phyloP scores from a whole-genome alignment of 441 rosid species.

The Jatropha multifida region DNA sequence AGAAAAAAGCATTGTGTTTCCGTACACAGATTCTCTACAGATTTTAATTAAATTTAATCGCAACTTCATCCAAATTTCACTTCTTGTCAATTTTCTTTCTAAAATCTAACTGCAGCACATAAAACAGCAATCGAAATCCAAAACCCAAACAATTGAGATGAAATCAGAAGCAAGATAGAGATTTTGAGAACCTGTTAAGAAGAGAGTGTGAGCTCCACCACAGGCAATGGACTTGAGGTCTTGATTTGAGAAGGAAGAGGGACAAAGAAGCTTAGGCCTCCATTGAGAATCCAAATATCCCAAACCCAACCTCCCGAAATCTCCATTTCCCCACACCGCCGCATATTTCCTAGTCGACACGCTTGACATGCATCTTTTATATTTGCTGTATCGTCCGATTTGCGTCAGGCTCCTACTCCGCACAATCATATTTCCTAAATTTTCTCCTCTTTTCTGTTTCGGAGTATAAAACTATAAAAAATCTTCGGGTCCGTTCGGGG shows the following conservation, averaged over 20 bases:
- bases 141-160: not conserved
- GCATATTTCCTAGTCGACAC: conserved; percentile 30
- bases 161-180: not conserved
- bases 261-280: conserved; percentile 45
- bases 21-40: no score
- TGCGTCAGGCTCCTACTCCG: not conserved
- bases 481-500: no score
- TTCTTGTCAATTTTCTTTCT: no score
- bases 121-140: not conserved
- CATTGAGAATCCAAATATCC: conserved; percentile 74
- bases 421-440: not conserved
- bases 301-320: conserved; percentile 79
- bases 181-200: conserved; percentile 65
- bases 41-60: no score
- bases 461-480: no score
- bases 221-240: conserved; percentile 66
- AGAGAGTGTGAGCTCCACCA: conserved; percentile 97
- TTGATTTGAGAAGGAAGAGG: conserved; percentile 48
- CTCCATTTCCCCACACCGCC: conserved; percentile 95
- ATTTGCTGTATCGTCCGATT: not conserved
- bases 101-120: not conserved
- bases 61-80: no score
- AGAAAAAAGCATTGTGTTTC: no score
- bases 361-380: not conserved
- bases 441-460: no score